These are phyloP conservation scores for Boletus rufocinnamomeus DNA, from an alignment of 768 basidiomycete species.

Conservation along the genomic window DNA sequence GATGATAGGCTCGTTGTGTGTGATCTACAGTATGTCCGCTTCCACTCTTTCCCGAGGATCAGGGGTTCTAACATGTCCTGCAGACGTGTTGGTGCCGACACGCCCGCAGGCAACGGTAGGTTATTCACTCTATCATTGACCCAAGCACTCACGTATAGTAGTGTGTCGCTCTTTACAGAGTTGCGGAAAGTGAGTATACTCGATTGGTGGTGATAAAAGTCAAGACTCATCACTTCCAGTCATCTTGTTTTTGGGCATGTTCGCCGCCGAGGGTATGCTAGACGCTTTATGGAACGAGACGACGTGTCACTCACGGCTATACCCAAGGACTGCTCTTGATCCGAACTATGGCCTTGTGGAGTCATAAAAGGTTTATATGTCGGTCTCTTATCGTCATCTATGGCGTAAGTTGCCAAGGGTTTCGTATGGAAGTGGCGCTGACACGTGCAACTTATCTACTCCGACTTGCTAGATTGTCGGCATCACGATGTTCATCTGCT, in stretches of 20 bases:
- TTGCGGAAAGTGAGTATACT: slow-evolving; percentile 6
- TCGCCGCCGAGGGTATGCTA: slow-evolving; percentile 10
- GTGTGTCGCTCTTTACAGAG: slow-evolving; percentile 13
- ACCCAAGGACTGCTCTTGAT: slow-evolving; percentile 16
- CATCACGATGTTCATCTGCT: slow-evolving; percentile 8
- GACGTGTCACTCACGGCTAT: background rate
- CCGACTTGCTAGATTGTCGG: background rate
- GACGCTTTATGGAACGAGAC: background rate
- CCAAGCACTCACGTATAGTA: background rate
- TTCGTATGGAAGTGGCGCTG: background rate
- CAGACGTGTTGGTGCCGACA: slow-evolving; percentile 5
- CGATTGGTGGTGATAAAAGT: background rate
- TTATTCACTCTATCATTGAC: background rate
- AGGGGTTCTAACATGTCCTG: background rate
- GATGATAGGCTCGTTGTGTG: slow-evolving; percentile 6
- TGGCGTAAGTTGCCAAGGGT: background rate
- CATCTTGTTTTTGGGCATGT: slow-evolving; percentile 8
- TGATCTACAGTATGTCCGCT: slow-evolving; percentile 5
- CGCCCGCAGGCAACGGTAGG: background rate
- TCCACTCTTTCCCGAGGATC: background rate
- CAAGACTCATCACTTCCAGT: background rate
- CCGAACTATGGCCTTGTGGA: slow-evolving; percentile 14
- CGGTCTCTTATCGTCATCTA: slow-evolving; percentile 1
- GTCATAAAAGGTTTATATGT: background rate
- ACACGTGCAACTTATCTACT: background rate